Conservation (phyloP, 352 stramenopile genomes). For the Pythium scleroteichum region DNA sequence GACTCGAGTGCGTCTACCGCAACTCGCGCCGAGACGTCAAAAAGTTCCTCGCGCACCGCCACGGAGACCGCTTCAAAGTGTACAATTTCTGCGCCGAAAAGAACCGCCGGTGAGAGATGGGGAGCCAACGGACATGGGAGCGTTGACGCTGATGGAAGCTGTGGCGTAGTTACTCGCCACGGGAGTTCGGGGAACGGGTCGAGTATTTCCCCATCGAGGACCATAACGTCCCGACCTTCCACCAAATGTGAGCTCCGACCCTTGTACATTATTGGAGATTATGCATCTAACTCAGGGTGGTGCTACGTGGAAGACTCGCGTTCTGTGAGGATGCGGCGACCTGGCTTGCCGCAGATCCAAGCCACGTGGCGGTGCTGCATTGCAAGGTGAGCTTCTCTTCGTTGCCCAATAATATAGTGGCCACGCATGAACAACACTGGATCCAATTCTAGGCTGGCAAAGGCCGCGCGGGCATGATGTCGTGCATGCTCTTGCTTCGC, state of each 20-base stretch:
- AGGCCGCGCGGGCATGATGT: conserved; percentile 77
- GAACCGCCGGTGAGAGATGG: conserved; percentile 36
- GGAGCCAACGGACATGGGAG: no score
- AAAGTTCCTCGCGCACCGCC: conserved; percentile 49
- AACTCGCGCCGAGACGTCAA: conserved; percentile 65
- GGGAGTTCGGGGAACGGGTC: conserved; percentile 46
- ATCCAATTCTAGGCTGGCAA: conserved; percentile 57
- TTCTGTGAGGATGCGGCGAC: conserved; percentile 76
- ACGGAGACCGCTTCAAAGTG: conserved; percentile 63
- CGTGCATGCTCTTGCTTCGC: conserved; percentile 67
- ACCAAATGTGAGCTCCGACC: conserved; percentile 64
- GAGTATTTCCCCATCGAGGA: conserved; percentile 72
- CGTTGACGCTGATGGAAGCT: not conserved
- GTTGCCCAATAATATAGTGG: no score
- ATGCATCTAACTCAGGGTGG: no score
- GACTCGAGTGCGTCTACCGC: conserved; percentile 57
- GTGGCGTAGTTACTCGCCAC: conserved; percentile 45
- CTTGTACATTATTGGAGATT: no score
- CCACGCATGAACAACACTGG: no score
- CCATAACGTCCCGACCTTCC: conserved; percentile 68
- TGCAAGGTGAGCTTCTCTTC: conserved; percentile 70
- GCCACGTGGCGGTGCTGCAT: conserved; percentile 60
- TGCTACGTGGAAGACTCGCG: conserved; percentile 32
- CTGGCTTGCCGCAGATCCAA: conserved; percentile 47
- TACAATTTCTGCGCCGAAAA: conserved; percentile 77